phyloP scores from a whole-genome alignment of 1,284 basidiomycete genomes.

The Puccinia polysora region DNA sequence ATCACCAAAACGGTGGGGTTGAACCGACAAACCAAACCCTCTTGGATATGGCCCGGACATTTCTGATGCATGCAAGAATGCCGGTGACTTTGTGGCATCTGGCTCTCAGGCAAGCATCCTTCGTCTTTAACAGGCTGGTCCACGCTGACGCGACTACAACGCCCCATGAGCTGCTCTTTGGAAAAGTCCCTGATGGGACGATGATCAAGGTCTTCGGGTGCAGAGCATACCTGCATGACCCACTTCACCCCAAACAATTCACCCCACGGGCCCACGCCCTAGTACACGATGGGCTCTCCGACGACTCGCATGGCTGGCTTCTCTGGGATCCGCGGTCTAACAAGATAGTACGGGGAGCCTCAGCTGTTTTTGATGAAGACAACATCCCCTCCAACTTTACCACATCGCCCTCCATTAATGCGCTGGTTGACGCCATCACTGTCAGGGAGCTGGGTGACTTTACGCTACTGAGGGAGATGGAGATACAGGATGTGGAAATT shows the following conservation, averaged over 20 bases:
- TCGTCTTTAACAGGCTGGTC: background rate
- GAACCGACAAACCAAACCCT: conserved; percentile 8
- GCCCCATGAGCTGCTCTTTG: background rate
- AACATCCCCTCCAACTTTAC: background rate
- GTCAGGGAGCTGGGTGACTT: background rate
- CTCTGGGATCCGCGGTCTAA: background rate
- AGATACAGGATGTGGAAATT: background rate
- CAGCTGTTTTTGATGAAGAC: background rate
- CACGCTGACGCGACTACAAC: background rate
- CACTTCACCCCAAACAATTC: background rate
- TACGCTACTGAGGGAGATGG: background rate
- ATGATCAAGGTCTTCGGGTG: background rate
- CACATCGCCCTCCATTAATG: background rate
- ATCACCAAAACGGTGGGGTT: conserved; percentile 6
- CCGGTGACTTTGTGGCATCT: background rate
- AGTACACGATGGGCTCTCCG: background rate
- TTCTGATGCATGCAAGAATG: background rate
- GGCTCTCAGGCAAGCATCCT: background rate
- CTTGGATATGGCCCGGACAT: background rate
- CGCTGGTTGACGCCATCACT: background rate
- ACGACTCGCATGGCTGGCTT: background rate
- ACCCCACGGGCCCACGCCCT: background rate
- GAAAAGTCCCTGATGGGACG: background rate
- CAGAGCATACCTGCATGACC: conserved; percentile 7
- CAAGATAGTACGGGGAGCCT: background rate